These are phyloP conservation scores for Carallia brachiata DNA, from an alignment of 345 rosid genomes.

Conservation along the genomic window DNA sequence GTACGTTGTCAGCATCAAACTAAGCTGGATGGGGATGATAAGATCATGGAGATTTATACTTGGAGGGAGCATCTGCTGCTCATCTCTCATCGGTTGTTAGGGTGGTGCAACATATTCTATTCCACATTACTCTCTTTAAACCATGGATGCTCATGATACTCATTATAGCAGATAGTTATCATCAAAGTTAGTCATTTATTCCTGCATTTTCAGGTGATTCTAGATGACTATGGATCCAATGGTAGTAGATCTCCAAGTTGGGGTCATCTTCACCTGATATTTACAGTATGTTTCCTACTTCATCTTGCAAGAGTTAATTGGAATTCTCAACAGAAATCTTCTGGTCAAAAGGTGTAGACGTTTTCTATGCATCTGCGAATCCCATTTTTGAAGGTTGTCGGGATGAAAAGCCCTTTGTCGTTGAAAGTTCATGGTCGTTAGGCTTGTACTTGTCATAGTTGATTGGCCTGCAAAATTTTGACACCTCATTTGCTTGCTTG, in stretches of 20 bases:
- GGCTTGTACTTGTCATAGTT: not conserved
- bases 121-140: no score
- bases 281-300: slow-evolving; percentile 56
- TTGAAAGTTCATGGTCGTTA: slow-evolving; percentile 76
- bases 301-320: slow-evolving; percentile 78
- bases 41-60: not conserved
- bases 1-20: no score
- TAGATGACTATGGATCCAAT: no score
- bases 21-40: no score
- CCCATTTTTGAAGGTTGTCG: slow-evolving; percentile 53
- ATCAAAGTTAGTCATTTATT: no score
- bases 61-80: slow-evolving; percentile 85
- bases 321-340: slow-evolving; percentile 73
- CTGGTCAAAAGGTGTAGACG: slow-evolving; percentile 77
- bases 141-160: no score
- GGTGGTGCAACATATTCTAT: no score
- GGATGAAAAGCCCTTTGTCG: slow-evolving; percentile 80
- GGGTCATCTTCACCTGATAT: slow-evolving; percentile 88
- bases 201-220: slow-evolving; percentile 22
- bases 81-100: slow-evolving; percentile 82
- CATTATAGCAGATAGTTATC: no score
- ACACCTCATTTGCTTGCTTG: not conserved
- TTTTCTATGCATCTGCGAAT: slow-evolving; percentile 77
- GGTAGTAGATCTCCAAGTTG: slow-evolving; percentile 43
- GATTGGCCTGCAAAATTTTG: not conserved